Evolutionary conservation across 495 filamentous ascomycete genomes (phyloP).

Genomic region (Neurospora discreta): DNA sequence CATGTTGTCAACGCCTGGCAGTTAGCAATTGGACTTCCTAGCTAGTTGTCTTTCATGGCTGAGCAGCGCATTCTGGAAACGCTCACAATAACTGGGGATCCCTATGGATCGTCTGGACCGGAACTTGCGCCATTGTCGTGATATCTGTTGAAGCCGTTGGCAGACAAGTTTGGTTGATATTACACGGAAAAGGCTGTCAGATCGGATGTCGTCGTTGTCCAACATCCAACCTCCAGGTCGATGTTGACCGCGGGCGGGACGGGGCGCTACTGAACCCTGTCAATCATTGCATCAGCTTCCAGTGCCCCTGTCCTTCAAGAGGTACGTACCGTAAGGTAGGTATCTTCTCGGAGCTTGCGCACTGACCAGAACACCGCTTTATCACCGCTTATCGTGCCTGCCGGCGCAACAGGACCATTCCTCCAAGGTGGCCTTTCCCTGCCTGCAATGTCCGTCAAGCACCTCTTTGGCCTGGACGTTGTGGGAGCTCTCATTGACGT

Average conservation of each 20-base stretch:
- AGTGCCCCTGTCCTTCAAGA: background rate
- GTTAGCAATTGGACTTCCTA: background rate
- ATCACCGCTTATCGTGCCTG: background rate
- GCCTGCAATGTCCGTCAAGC: background rate
- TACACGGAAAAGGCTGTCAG: background rate
- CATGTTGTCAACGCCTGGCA: background rate
- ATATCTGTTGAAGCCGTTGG: background rate
- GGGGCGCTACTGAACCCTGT: conserved; percentile 3
- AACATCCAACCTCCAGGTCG: background rate
- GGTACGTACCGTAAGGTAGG: background rate
- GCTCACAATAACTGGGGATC: conserved; percentile 94
- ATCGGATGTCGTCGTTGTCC: background rate
- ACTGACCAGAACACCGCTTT: background rate
- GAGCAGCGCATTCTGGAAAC: background rate
- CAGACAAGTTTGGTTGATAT: background rate
- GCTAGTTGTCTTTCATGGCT: conserved; percentile 2
- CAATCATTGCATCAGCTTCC: background rate
- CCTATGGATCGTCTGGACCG: conserved; percentile 90
- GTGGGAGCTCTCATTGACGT: background rate
- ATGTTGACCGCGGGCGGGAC: background rate
- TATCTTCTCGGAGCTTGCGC: background rate
- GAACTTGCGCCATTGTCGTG: conserved; percentile 67
- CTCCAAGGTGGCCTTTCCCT: conserved; percentile 3
- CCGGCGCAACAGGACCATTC: background rate
- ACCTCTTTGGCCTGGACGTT: background rate